Base-by-base conservation (phyloP, 1,284 basidiomycete species). In the Boletus albobrunnescens region DNA sequence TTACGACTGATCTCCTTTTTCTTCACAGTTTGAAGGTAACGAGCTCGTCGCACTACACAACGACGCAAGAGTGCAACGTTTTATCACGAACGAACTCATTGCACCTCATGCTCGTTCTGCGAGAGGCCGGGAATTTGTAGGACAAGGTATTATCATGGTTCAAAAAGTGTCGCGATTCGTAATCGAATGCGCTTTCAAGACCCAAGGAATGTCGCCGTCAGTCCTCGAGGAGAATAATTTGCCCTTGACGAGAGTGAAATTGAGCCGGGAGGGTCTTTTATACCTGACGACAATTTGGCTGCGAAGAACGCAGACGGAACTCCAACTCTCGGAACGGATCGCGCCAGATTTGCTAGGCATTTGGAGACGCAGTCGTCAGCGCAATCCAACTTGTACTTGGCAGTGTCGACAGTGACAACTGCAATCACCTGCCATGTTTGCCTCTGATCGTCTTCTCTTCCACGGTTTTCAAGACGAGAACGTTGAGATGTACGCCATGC, bases 101-200 rank as follows among this genome's bases (percentile, higher is more conserved):
- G 54, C 58, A 4, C 44, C 57, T 59, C 31, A 58, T 61, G 10
- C 55, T 70, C 22, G 50, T 56, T 12, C 50, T 52, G 14, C 49
- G 57, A 23, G 53, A 56, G 11, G 58, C 57, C 7, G 49, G 8
- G 52, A 56, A 11, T 65, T 67, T 37, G 55, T 68, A 23, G 68
- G 70, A 19, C 51, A 64, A 17, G 53, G 56, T 24, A 55, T 51
- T 22, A 27, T 69, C 38, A 47, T 46, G 6, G 42, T 58, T 31
- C 36, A 37, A 9, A 56, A n/a, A n/a, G n/a, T n/a, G n/a, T 46
- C 54, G 35, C 33, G 22, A 38, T 60, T 55, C 23, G 45, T 59
- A 28, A 39, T 63, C 8, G 57, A 57, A 20, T 54, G 63, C 44
- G 56, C 57, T 13, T 62, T 67, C 44, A 44, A 23, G 17, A 44